Evolutionary conservation across 2,329 filamentous ascomycete species (phyloP).

Genomic region (Penicillium griseofulvum): DNA sequence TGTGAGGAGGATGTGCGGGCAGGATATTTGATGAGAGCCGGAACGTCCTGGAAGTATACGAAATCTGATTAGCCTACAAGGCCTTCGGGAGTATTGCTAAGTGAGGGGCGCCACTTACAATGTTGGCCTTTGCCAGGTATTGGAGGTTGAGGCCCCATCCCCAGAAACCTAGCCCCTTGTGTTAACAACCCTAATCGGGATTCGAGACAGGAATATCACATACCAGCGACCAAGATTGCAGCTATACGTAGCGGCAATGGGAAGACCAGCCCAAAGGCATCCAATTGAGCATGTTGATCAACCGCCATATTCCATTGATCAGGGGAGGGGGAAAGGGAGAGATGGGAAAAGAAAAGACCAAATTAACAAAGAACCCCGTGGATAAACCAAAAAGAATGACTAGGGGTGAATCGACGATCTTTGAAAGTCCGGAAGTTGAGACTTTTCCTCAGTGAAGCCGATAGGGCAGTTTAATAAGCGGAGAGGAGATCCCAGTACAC

Average conservation of each 20-base stretch:
- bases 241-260: conserved; percentile 88
- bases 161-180: conserved; percentile 69
- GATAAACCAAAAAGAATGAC: conserved; percentile 32
- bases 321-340: conserved; percentile 17
- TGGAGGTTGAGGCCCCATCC: conserved; percentile 92
- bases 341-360: conserved; percentile 5
- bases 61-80: conserved; percentile 17
- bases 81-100: conserved; percentile 1
- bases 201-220: conserved; percentile 23
- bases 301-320: conserved; percentile 42
- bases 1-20: conserved; percentile 67
- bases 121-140: conserved; percentile 73
- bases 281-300: conserved; percentile 53
- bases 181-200: conserved; percentile 2
- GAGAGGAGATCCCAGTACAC: conserved; percentile 6
- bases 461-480: conserved; percentile 21
- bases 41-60: conserved; percentile 63
- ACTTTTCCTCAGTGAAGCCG: conserved; percentile 14
- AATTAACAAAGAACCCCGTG: conserved; percentile 10
- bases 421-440: conserved; percentile 7
- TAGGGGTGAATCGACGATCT: conserved; percentile 28
- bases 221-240: conserved; percentile 80
- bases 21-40: conserved; percentile 82
- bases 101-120: conserved; percentile 51
- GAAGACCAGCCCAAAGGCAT: conserved; percentile 81